Percentiles rank a stretch among this genome's conserved stretches.
phyloP scores from a whole-genome alignment of 2,329 filamentous ascomycete species.

The Ceratocystis lukuohia region DNA sequence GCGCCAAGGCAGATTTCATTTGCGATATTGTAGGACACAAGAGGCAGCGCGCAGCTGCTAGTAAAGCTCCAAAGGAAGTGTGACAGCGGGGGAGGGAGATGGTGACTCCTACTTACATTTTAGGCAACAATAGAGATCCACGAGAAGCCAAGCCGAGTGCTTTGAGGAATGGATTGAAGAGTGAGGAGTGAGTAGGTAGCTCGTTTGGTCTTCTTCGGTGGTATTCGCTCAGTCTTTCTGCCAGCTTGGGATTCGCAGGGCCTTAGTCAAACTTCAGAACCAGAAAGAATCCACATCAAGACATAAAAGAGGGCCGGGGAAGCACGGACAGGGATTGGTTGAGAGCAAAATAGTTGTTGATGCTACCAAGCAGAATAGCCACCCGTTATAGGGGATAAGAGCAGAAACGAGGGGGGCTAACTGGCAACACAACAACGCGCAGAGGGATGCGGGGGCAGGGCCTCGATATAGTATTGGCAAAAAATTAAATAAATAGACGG shows the following conservation, averaged over 20 bases:
- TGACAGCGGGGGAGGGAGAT: background rate
- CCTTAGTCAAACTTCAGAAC: background rate
- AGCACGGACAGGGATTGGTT: background rate
- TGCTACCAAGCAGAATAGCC: background rate
- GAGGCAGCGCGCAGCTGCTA: background rate
- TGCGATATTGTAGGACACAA: background rate
- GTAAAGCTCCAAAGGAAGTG: background rate
- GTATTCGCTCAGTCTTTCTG: background rate
- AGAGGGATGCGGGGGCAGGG: background rate
- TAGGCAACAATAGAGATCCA: background rate
- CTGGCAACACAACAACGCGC: background rate
- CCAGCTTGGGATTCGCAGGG: background rate
- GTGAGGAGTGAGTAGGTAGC: background rate
- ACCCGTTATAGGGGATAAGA: background rate
- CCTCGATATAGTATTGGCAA: background rate
- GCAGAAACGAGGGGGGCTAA: background rate
- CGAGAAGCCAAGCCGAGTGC: background rate
- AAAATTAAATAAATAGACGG: background rate
- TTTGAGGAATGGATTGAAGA: background rate
- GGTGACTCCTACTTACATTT: background rate
- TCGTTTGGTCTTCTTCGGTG: background rate
- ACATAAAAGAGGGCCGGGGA: slow-evolving; percentile 2
- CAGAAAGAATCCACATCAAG: background rate
- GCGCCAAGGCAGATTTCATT: background rate
- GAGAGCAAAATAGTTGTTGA: background rate